phyloP scores from a whole-genome alignment of 306 rosid species.

The Quercus berberidifolia region DNA sequence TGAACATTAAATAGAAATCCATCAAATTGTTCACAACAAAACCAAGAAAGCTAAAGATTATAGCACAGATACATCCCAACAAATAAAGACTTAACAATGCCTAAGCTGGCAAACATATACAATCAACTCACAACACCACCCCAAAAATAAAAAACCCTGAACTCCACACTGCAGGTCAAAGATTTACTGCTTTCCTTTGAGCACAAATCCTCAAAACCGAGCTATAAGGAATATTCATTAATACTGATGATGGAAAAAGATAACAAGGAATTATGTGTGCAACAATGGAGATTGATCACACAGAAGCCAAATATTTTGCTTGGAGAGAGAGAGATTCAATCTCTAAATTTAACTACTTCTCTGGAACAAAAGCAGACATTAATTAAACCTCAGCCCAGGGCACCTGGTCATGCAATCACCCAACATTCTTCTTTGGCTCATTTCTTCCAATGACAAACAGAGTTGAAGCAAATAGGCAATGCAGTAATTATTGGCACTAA shows the following conservation, averaged over 20 bases:
- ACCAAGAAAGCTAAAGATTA: not conserved
- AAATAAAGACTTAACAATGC: not conserved
- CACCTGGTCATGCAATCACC: not conserved
- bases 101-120: not conserved
- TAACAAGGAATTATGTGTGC: not conserved
- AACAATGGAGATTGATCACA: not conserved
- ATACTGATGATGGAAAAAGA: no score
- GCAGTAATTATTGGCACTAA: not conserved
- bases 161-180: not conserved
- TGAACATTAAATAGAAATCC: not conserved
- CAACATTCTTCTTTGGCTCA: not conserved
- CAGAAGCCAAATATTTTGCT: no score
- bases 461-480: not conserved
- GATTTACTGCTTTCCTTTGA: not conserved
- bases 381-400: not conserved
- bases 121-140: not conserved
- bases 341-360: no score
- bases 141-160: not conserved
- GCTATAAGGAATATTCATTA: not conserved
- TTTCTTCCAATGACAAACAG: not conserved
- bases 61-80: not conserved
- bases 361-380: not conserved
- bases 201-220: not conserved
- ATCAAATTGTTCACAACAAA: not conserved
- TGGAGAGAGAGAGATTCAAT: no score